A percentile compares a stretch with the other conserved stretches of the same genome.
These are phyloP conservation scores for Blastobotrys elegans DNA, from an alignment of 1,139 yeast genomes.

Conservation along the genomic window DNA sequence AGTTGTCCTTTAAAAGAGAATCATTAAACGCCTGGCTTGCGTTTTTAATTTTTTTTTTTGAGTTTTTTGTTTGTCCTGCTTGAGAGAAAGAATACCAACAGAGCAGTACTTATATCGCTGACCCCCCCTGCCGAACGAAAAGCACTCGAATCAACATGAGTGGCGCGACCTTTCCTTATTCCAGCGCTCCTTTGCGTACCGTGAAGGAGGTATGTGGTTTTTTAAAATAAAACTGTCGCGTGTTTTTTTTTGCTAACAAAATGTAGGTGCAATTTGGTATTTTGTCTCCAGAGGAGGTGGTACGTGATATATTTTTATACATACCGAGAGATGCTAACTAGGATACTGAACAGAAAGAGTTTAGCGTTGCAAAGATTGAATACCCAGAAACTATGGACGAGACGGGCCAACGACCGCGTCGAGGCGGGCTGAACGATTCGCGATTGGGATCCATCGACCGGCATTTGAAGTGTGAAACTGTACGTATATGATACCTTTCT, in stretches of 20 bases:
- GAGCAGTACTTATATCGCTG: too few species aligned
- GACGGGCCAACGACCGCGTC: slow-evolving; percentile 88
- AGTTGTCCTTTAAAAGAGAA: too few species aligned
- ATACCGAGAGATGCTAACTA: slow-evolving; percentile 8
- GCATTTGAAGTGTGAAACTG: slow-evolving; percentile 92
- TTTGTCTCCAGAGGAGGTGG: slow-evolving; percentile 94
- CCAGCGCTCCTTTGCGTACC: slow-evolving; percentile 95
- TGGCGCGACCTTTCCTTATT: slow-evolving; percentile 68
- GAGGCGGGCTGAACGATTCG: slow-evolving; percentile 96
- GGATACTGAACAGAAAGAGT: slow-evolving; percentile 59
- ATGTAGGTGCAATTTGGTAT: slow-evolving; percentile 85
- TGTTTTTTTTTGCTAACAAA: slow-evolving; percentile 6
- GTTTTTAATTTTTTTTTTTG: too few species aligned
- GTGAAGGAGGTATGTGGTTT: slow-evolving; percentile 71
- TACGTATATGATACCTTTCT: slow-evolving; percentile 19
- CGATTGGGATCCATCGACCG: slow-evolving; percentile 96
- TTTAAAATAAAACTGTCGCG: background rate
- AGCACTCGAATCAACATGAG: too few species aligned
- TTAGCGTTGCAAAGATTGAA: slow-evolving; percentile 94
- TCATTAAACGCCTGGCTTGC: too few species aligned
- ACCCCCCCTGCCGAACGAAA: too few species aligned
- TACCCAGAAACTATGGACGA: slow-evolving; percentile 99
- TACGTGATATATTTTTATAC: slow-evolving; percentile 19
- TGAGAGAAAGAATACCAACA: too few species aligned
- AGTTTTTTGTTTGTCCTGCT: too few species aligned